Evolutionary conservation across 129 eudicot genomes (phyloP).

Genomic region (Flaveria brownii): DNA sequence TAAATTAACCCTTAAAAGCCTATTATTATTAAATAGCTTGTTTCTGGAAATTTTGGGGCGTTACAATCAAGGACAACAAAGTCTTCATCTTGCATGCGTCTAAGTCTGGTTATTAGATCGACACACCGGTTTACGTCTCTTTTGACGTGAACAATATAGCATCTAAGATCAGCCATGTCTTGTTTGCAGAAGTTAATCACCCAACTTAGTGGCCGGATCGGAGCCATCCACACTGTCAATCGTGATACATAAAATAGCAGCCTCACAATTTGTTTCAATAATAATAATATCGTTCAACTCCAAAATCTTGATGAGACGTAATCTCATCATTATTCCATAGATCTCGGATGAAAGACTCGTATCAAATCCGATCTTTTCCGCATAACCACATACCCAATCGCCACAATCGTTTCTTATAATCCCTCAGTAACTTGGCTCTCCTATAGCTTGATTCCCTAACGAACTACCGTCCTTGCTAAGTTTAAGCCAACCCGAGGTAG

Average conservation of each 20-base stretch:
- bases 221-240: background rate
- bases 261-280: slow-evolving; percentile 15
- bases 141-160: no score
- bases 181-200: background rate
- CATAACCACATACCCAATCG: slow-evolving; percentile 20
- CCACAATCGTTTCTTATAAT: slow-evolving; percentile 3
- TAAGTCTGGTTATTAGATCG: no score
- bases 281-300: background rate
- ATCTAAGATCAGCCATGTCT: background rate
- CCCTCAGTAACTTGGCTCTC: slow-evolving; percentile 19
- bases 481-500: no score
- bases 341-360: slow-evolving; percentile 8
- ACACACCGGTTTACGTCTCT: no score
- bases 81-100: no score
- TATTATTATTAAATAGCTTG: no score
- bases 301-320: slow-evolving; percentile 16
- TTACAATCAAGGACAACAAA: no score
- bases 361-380: background rate
- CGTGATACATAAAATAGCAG: slow-evolving; percentile 9
- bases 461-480: slow-evolving; percentile 26
- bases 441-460: background rate
- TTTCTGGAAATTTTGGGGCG: no score
- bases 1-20: no score
- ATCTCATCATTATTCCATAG: slow-evolving; percentile 13
- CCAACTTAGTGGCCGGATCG: background rate